Evolutionary conservation across 148 eudicot species (phyloP).

Genomic region (Cornus controversa): DNA sequence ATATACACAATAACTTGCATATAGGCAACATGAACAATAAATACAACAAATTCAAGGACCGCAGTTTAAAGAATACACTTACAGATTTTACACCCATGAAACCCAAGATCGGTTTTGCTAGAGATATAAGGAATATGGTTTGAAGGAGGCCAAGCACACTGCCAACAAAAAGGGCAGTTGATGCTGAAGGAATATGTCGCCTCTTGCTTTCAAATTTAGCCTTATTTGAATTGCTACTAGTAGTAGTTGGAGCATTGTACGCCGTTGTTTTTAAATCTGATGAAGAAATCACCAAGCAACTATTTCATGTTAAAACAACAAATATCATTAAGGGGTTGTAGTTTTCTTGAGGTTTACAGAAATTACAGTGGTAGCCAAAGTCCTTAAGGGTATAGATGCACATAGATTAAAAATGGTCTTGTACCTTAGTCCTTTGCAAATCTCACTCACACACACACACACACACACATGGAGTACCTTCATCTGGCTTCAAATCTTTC

Average conservation of each 20-base stretch:
- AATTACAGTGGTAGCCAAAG: neutral
- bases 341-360: neutral
- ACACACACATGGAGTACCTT: slow-evolving; percentile 15
- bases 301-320: neutral
- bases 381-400: neutral
- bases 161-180: slow-evolving; percentile 80
- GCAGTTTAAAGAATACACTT: slow-evolving; percentile 17
- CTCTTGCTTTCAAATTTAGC: slow-evolving; percentile 20
- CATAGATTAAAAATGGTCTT: neutral
- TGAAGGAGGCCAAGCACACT: slow-evolving; percentile 72
- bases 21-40: neutral
- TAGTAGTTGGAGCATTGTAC: slow-evolving; percentile 17
- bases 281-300: neutral
- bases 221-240: slow-evolving; percentile 9
- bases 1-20: neutral
- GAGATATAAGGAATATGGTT: slow-evolving; percentile 53
- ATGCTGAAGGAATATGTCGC: slow-evolving; percentile 87
- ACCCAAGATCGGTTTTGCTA: slow-evolving; percentile 64
- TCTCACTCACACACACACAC: neutral
- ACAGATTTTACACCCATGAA: slow-evolving; percentile 85
- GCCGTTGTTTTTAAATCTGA: slow-evolving; percentile 28
- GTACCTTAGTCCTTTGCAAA: neutral
- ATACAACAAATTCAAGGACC: neutral
- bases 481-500: slow-evolving; percentile 20
- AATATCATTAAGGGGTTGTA: neutral